Percentiles rank a stretch among this genome's conserved stretches.
Conservation (phyloP, 345 rosid genomes). For the Salix brachista region DNA sequence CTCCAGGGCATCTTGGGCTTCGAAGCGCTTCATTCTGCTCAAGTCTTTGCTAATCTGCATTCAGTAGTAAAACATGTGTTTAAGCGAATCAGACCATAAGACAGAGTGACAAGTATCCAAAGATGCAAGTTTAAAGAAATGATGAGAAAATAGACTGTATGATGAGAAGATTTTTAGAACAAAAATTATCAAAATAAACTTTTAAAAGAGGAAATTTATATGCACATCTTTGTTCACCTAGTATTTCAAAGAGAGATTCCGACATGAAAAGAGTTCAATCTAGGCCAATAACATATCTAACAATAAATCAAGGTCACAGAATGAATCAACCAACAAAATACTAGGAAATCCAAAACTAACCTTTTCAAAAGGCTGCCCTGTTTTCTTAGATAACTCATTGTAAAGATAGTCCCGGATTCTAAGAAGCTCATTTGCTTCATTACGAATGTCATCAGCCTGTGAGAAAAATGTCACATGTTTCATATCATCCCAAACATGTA, state of each 20-base stretch:
- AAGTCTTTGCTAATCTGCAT: slow-evolving; percentile 62
- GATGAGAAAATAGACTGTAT: background rate
- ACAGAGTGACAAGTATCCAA: background rate
- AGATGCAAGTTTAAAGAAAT: background rate
- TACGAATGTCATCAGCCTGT: slow-evolving; percentile 76
- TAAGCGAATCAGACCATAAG: too few relatives aligned
- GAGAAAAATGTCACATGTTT: slow-evolving; percentile 1
- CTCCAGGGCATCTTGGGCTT: slow-evolving; percentile 69
- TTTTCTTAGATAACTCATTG: slow-evolving; percentile 66
- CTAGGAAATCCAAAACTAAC: slow-evolving; percentile 34
- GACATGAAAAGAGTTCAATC: background rate
- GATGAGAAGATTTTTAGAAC: too few relatives aligned
- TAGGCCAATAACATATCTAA: background rate
- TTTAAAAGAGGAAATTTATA: background rate
- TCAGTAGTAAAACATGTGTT: background rate
- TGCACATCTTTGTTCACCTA: background rate
- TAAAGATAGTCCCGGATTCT: slow-evolving; percentile 73
- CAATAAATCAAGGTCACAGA: background rate
- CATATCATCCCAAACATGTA: background rate
- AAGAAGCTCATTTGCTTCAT: slow-evolving; percentile 78
- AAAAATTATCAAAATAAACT: too few relatives aligned
- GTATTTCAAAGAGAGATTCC: background rate
- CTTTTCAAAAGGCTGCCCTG: slow-evolving; percentile 78
- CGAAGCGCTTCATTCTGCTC: slow-evolving; percentile 58
- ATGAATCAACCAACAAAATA: background rate